These are phyloP conservation scores for Sphagnum magellanicum DNA, from an alignment of 228 moss, liverwort and hornwort genomes.

Conservation along the genomic window DNA sequence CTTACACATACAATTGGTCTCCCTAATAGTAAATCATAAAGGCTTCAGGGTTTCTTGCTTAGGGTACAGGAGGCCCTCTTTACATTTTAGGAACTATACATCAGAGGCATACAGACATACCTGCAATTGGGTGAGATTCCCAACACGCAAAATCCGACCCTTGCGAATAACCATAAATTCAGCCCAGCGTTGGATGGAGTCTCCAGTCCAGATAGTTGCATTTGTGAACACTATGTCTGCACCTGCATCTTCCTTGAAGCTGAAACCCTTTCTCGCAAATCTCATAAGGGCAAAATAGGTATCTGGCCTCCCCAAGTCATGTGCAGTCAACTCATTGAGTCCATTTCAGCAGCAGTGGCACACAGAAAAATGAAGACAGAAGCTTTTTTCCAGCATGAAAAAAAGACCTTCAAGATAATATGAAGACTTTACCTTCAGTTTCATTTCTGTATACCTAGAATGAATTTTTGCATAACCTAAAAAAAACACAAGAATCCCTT, in stretches of 20 bases:
- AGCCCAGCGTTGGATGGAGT: conserved; percentile 61
- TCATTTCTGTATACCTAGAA: neutral
- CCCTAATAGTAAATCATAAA: too few relatives aligned
- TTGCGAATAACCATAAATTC: conserved; percentile 58
- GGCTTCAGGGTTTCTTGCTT: too few relatives aligned
- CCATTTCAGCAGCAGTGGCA: neutral
- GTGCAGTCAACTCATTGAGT: neutral
- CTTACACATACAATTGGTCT: too few relatives aligned
- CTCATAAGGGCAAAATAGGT: conserved; percentile 26
- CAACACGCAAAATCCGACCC: conserved; percentile 72
- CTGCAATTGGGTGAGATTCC: conserved; percentile 34
- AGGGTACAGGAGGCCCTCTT: too few relatives aligned
- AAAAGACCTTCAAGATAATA: too few relatives aligned
- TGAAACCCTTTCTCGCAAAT: conserved; percentile 14
- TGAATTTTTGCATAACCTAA: neutral
- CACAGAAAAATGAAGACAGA: neutral
- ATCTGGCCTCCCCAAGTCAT: conserved; percentile 8
- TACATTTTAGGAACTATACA: too few relatives aligned
- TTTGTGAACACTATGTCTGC: conserved; percentile 64
- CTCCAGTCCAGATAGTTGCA: conserved; percentile 78
- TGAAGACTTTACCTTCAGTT: neutral
- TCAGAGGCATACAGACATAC: conserved; percentile 1
- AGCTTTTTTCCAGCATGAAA: too few relatives aligned
- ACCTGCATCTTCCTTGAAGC: conserved; percentile 11
- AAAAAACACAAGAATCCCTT: too few relatives aligned